Conservation (phyloP, 1,284 basidiomycete species). For the Papiliotrema terrestris region DNA sequence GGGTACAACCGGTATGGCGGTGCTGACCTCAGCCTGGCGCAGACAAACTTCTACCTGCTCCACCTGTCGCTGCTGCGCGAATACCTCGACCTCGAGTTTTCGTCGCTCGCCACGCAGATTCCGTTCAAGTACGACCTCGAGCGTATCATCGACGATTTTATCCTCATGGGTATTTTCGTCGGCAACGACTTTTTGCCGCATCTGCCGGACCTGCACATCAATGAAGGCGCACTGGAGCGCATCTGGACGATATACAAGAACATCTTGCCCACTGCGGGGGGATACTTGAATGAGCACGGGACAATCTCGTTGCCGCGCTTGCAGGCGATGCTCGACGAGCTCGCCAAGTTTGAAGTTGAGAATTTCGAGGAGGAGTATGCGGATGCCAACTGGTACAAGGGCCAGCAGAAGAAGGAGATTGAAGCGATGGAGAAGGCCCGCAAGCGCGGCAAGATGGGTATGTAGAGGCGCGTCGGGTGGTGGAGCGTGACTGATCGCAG, state of each 20-base stretch:
- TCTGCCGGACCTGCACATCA: slow-evolving; percentile 93
- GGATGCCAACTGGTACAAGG: slow-evolving; percentile 84
- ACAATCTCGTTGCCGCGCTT: slow-evolving; percentile 74
- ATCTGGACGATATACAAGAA: slow-evolving; percentile 95
- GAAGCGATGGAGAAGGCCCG: slow-evolving; percentile 52
- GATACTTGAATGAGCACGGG: slow-evolving; percentile 91
- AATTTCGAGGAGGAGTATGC: slow-evolving; percentile 86
- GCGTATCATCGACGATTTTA: slow-evolving; percentile 95
- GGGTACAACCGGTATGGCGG: slow-evolving; percentile 26
- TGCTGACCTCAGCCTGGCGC: slow-evolving; percentile 61
- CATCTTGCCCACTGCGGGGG: slow-evolving; percentile 76
- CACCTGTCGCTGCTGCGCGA: slow-evolving; percentile 94
- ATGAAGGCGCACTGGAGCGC: slow-evolving; percentile 89
- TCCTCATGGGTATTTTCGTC: slow-evolving; percentile 91
- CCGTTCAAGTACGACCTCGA: slow-evolving; percentile 79
- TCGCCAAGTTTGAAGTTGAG: slow-evolving; percentile 81
- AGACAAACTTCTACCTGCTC: slow-evolving; percentile 89
- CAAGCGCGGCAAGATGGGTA: slow-evolving; percentile 46
- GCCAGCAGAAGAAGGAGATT: slow-evolving; percentile 72
- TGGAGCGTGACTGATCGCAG: slow-evolving; percentile 45
- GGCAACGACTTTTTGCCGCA: slow-evolving; percentile 98
- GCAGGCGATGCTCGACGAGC: slow-evolving; percentile 82
- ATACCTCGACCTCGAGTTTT: slow-evolving; percentile 94
- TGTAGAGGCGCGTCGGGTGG: slow-evolving; percentile 16
- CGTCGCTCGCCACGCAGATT: slow-evolving; percentile 54